Percentiles rank a stretch among this genome's conserved stretches.
phyloP scores from a whole-genome alignment of 148 eudicot species.

The Nepenthes gracilis region DNA sequence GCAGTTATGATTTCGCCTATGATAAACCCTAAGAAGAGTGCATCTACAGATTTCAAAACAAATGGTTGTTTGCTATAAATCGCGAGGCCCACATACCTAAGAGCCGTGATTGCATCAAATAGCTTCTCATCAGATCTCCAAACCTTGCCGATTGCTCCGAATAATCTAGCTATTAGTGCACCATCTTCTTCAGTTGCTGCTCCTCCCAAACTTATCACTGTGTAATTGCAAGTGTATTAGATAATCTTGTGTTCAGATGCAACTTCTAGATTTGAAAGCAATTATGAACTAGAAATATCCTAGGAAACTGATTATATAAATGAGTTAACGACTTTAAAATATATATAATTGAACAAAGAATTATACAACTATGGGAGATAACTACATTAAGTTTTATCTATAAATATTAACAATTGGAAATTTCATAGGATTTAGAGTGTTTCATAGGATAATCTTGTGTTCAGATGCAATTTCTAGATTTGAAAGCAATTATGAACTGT shows the following conservation, averaged over 20 bases:
- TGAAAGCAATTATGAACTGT: no score
- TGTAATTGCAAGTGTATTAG: constrained; percentile 2
- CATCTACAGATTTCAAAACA: not conserved
- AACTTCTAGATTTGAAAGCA: not conserved
- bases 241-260: not conserved
- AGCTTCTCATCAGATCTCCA: constrained; percentile 87
- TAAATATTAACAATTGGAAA: no score
- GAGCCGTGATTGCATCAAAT: constrained; percentile 83
- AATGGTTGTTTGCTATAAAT: not conserved
- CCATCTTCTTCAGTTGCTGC: constrained; percentile 74
- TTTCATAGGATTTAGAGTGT: no score
- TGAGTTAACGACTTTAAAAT: no score
- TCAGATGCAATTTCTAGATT: no score
- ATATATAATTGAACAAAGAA: no score
- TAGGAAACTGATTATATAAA: no score
- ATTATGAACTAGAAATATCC: no score
- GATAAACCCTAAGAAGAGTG: not conserved
- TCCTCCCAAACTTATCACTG: constrained; percentile 71
- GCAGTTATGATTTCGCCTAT: not conserved
- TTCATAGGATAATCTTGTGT: no score
- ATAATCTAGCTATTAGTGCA: constrained; percentile 42
- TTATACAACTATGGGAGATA: no score
- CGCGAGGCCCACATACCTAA: constrained; percentile 41
- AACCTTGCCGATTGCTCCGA: constrained; percentile 86
- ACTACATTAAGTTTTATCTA: no score